Conservation (phyloP, 306 rosid species). For the Arachis stenosperma region DNA sequence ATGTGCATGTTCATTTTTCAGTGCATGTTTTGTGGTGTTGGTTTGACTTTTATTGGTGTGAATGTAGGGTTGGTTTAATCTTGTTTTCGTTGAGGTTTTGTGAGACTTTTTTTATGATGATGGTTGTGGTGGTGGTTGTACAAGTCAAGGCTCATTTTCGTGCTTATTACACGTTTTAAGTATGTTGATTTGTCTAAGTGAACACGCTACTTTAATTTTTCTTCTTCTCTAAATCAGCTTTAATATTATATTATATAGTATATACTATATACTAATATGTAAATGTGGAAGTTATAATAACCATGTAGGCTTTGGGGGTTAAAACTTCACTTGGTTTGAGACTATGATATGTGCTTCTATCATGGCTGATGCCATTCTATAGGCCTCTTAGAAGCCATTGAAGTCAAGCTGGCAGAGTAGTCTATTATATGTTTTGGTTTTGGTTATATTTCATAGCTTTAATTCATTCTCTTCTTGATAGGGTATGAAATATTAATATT, state of each 20-base stretch:
- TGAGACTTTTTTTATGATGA: conserved; percentile 24
- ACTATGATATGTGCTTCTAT: neutral
- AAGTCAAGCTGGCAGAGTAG: conserved; percentile 50
- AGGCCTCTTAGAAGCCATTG: conserved; percentile 34
- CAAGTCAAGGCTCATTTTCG: conserved; percentile 6
- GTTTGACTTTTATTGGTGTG: conserved; percentile 62
- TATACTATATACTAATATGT: neutral
- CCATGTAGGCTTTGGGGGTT: conserved; percentile 5
- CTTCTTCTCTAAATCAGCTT: neutral
- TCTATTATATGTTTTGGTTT: conserved; percentile 3
- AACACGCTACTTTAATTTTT: conserved; percentile 32
- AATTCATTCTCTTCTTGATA: conserved; percentile 10
- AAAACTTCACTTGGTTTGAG: conserved; percentile 28
- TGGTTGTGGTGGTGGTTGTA: conserved; percentile 29
- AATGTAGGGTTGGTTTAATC: conserved; percentile 41
- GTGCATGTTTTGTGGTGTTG: conserved; percentile 30
- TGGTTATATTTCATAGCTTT: neutral
- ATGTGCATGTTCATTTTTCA: neutral
- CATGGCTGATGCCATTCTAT: conserved; percentile 8
- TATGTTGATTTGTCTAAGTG: conserved; percentile 79
- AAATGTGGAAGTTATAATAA: conserved; percentile 30
- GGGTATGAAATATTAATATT: neutral
- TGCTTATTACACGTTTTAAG: conserved; percentile 41
- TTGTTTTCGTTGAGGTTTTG: conserved; percentile 40
- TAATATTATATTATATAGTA: neutral